Evolutionary conservation across 345 rosid species (phyloP).

Genomic region (Gossypium stocksii): DNA sequence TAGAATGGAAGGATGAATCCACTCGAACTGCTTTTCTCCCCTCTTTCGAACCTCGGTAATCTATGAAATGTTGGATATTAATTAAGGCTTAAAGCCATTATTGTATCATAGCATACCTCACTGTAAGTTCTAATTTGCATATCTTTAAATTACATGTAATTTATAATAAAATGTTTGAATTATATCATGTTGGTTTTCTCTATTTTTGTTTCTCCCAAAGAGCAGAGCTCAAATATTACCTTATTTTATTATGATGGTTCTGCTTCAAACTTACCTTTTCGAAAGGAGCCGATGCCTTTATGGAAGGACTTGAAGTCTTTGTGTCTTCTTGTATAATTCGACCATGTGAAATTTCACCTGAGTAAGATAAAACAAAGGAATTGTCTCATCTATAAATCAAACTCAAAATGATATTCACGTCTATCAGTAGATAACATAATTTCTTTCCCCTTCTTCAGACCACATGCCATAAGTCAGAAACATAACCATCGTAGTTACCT

Average conservation of each 20-base stretch:
- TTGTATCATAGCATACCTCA: not conserved
- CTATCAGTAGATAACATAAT: not conserved
- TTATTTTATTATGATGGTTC: too few species aligned
- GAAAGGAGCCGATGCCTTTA: conserved; percentile 16
- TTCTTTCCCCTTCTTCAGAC: not conserved
- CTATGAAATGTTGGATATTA: not conserved
- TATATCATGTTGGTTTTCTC: too few species aligned
- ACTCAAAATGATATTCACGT: not conserved
- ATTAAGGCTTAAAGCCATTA: not conserved
- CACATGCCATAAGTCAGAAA: not conserved
- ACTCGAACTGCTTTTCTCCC: not conserved
- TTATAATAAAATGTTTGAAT: too few species aligned
- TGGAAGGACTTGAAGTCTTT: conserved; percentile 13
- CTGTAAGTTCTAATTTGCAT: too few species aligned
- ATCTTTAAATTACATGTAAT: too few species aligned
- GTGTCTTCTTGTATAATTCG: conserved; percentile 7
- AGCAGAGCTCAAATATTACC: too few species aligned
- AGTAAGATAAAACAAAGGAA: conserved; percentile 3
- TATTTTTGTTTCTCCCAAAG: too few species aligned
- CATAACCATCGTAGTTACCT: conserved; percentile 41
- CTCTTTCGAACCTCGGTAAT: not conserved
- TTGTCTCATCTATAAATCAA: not conserved
- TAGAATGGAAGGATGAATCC: not conserved
- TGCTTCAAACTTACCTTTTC: conserved; percentile 22
- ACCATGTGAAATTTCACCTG: conserved; percentile 20